Evolutionary conservation across 495 filamentous ascomycete genomes (phyloP).

Genomic region (Penicillium paxilli): DNA sequence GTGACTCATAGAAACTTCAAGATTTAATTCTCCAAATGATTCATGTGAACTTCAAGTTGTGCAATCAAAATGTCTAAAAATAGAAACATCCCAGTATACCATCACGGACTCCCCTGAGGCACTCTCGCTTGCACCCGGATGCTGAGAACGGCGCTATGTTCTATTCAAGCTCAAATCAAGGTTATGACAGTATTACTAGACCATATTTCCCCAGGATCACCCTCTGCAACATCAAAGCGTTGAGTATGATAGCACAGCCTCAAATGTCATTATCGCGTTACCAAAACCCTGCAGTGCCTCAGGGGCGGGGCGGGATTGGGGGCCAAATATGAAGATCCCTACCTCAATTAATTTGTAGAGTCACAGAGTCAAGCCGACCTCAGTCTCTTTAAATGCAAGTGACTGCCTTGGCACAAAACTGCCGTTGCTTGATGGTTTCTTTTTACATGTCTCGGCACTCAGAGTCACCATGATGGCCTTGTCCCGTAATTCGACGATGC

Average conservation of each 20-base stretch:
- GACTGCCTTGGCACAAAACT: neutral
- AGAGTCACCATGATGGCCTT: slow-evolving; percentile 5
- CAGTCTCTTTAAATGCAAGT: neutral
- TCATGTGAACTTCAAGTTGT: too few relatives aligned
- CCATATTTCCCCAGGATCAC: neutral
- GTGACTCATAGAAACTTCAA: too few relatives aligned
- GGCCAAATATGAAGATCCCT: neutral
- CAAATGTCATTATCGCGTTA: neutral
- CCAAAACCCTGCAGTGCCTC: neutral
- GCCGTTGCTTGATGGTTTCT: neutral
- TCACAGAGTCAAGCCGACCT: neutral
- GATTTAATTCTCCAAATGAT: too few relatives aligned
- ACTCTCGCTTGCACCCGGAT: too few relatives aligned
- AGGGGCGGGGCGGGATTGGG: neutral
- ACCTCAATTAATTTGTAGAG: neutral
- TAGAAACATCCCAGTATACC: too few relatives aligned
- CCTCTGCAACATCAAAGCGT: neutral
- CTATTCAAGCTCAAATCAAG: too few relatives aligned
- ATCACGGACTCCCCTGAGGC: too few relatives aligned
- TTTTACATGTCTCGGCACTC: neutral
- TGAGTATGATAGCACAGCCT: neutral
- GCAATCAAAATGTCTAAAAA: neutral
- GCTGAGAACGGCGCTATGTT: too few relatives aligned
- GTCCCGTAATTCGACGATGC: slow-evolving; percentile 9
- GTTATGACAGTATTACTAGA: neutral